Evolutionary conservation across 116 monocot species (phyloP), one percentile per base, ranked within the genome.

Genomic region (Thalassia testudinum): DNA sequence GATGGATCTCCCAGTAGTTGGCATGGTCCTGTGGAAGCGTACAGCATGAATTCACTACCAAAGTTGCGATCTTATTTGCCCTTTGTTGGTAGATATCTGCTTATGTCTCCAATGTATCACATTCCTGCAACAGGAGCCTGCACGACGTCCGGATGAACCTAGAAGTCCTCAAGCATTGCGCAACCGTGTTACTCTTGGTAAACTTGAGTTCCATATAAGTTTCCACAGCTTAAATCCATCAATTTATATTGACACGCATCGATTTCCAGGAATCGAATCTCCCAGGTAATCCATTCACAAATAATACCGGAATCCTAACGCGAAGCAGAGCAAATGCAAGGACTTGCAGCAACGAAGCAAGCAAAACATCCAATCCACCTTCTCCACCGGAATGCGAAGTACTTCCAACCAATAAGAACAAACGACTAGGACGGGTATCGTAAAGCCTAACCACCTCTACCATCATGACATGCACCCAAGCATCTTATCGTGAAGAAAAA

Each of bases 161-260:
- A 69, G 92, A 86, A 56, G 92, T 92, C 37, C 61, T 92, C 66
- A 92, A 92, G 68, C 86, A 82, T 66, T 92, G 86, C 27, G 92
- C 92, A 10, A 77, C 92, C 0, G 86, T 86, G 19, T 47, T 92
- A 37, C 70, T 92, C 16, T 42, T 92, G 84, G 88, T 88, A 72
- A 54, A 18, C 49, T 25, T 48, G 24, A 50, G 52, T 19, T n/a
- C 21, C 30, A n/a, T 8, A 29, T 10, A 24, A 24, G 1, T 5
- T 51, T 51, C 17, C 24, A 21, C 7, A 51, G 22, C 45, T 7
- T 47, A 47, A 20, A 5, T 6, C 4, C 45, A 47, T 7, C 6
- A 22, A 14, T 51, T 51, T 21, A 24, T 51, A 12, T 24, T 51
- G 1, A 21, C 22, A 13, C 5, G 12, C 22, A 1, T 25, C 3